Evolutionary conservation across 257 asterid species (phyloP).

Genomic region (Euphrasia confusa): DNA sequence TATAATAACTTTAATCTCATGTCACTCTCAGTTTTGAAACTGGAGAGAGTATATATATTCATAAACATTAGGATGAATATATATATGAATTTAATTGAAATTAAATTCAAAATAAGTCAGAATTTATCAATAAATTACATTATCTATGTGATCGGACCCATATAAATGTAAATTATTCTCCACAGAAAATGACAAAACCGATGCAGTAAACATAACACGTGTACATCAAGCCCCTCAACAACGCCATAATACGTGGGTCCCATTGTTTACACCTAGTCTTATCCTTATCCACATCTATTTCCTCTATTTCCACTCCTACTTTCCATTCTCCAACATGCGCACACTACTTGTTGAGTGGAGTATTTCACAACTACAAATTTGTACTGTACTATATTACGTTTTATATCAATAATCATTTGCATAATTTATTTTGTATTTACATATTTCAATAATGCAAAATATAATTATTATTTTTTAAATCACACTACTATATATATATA

Average conservation of each 20-base stretch:
- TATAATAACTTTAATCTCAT: no score
- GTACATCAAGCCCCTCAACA: conserved; percentile 19
- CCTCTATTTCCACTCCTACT: conserved; percentile 16
- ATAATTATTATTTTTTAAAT: no score
- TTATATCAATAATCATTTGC: no score
- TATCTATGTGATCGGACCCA: not conserved
- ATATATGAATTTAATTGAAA: no score
- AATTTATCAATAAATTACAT: not conserved
- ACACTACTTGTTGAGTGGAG: not conserved
- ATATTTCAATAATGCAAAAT: no score
- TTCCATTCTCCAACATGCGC: not conserved
- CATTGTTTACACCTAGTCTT: conserved; percentile 21
- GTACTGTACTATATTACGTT: no score
- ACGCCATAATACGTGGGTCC: conserved; percentile 17
- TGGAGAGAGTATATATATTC: no score
- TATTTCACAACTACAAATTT: not conserved
- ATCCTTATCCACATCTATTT: conserved; percentile 35
- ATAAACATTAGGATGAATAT: no score
- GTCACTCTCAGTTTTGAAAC: no score
- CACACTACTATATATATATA: no score
- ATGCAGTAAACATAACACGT: conserved; percentile 13
- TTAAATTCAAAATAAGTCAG: no score
- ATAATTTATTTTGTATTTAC: no score
- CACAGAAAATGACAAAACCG: conserved; percentile 20
- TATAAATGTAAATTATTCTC: not conserved